A percentile compares a stretch with the other conserved stretches of the same genome.
phyloP scores from a whole-genome alignment of 768 basidiomycete species.

The Hortiboletus campestris region DNA sequence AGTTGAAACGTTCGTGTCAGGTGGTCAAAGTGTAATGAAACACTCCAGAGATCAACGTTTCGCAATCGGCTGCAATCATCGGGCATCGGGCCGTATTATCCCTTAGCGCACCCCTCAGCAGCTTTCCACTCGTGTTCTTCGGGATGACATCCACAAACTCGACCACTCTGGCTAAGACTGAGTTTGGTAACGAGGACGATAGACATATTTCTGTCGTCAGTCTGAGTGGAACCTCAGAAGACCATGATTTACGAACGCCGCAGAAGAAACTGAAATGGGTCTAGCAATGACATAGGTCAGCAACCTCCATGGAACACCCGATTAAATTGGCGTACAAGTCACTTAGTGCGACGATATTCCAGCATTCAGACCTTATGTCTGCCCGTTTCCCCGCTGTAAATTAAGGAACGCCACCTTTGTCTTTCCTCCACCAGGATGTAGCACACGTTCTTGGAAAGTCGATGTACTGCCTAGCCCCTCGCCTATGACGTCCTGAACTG shows the following conservation, averaged over 20 bases:
- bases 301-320: not conserved
- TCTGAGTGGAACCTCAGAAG: not conserved
- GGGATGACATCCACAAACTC: conserved; percentile 62
- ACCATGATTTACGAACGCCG: conserved; percentile 40
- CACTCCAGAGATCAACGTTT: conserved; percentile 18
- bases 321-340: conserved; percentile 15
- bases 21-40: too few relatives aligned
- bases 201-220: conserved; percentile 36
- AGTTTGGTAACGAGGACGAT: conserved; percentile 47
- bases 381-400: conserved; percentile 74
- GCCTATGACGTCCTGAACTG: conserved; percentile 47
- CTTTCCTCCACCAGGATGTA: conserved; percentile 59
- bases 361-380: conserved; percentile 56
- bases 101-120: conserved; percentile 53
- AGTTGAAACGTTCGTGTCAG: too few relatives aligned
- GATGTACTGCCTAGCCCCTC: conserved; percentile 42
- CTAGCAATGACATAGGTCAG: conserved; percentile 38
- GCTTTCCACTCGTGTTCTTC: conserved; percentile 72
- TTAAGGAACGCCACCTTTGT: conserved; percentile 68
- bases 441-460: conserved; percentile 47
- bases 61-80: conserved; percentile 10
- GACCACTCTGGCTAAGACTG: conserved; percentile 53
- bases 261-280: conserved; percentile 56
- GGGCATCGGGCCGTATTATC: conserved; percentile 44
- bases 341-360: not conserved